Conservation (phyloP, 192 early-diverging fungal genomes). For the Neocallimastix lanati region DNA sequence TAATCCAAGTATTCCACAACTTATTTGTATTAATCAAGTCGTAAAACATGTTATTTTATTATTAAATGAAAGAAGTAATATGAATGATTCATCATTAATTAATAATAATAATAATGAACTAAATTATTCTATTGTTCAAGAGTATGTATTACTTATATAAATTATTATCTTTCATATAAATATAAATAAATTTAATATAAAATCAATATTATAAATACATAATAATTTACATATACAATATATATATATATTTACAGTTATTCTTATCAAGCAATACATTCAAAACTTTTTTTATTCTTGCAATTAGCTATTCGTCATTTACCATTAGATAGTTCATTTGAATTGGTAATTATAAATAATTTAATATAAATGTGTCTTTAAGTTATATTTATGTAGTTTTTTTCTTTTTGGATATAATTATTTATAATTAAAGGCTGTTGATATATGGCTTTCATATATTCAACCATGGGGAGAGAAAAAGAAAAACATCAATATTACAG, state of each 20-base stretch:
- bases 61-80: background rate
- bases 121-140: background rate
- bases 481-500: background rate
- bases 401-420: no score
- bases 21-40: background rate
- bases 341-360: background rate
- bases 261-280: background rate
- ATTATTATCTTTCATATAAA: no score
- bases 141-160: background rate
- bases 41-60: background rate
- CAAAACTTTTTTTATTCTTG: background rate
- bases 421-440: background rate
- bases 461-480: background rate
- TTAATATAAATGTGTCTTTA: no score
- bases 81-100: background rate
- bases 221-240: background rate
- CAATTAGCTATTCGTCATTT: background rate
- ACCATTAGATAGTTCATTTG: background rate
- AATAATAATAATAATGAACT: background rate
- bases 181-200: no score
- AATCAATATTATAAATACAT: no score
- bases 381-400: no score
- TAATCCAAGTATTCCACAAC: background rate
- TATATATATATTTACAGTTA: background rate
- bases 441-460: background rate